phyloP scores from a whole-genome alignment of 169 alveolate species.

The Plasmodium coatneyi region DNA sequence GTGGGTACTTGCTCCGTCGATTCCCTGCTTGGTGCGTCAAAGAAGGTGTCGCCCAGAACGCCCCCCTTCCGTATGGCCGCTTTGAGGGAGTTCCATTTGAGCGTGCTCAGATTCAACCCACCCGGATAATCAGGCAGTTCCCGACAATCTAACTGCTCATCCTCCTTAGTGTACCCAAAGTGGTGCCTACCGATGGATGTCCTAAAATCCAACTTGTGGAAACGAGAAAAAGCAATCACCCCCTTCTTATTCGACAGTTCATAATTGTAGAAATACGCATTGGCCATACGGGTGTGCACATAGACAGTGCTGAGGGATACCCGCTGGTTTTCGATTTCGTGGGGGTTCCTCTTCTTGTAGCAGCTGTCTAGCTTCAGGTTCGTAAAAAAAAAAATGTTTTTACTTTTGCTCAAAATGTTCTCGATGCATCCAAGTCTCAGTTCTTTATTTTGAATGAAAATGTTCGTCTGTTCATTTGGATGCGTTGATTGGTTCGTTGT shows the following conservation, averaged over 20 bases:
- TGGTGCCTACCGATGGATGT: constrained; percentile 5
- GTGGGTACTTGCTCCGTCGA: neutral
- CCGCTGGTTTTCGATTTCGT: constrained; percentile 35
- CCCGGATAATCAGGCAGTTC: neutral
- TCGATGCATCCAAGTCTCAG: constrained; percentile 3
- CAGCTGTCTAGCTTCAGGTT: constrained; percentile 21
- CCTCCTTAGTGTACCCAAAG: neutral
- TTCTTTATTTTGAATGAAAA: constrained; percentile 13
- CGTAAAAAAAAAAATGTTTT: constrained; percentile 38
- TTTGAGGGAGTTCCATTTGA: neutral
- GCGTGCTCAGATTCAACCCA: neutral
- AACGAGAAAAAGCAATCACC: constrained; percentile 57
- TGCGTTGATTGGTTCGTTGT: neutral
- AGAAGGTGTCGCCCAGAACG: neutral
- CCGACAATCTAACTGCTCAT: neutral
- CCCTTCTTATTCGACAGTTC: constrained; percentile 48
- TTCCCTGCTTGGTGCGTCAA: neutral
- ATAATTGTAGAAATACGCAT: constrained; percentile 39
- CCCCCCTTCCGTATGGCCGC: neutral
- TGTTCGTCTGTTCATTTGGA: neutral
- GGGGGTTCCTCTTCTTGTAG: constrained; percentile 64
- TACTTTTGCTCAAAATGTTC: constrained; percentile 6
- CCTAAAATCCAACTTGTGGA: constrained; percentile 56
- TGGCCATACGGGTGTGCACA: constrained; percentile 58
- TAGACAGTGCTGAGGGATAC: constrained; percentile 24